These are phyloP conservation scores for Colletotrichum musicola DNA, from an alignment of 2,329 filamentous ascomycete species.

Conservation along the genomic window DNA sequence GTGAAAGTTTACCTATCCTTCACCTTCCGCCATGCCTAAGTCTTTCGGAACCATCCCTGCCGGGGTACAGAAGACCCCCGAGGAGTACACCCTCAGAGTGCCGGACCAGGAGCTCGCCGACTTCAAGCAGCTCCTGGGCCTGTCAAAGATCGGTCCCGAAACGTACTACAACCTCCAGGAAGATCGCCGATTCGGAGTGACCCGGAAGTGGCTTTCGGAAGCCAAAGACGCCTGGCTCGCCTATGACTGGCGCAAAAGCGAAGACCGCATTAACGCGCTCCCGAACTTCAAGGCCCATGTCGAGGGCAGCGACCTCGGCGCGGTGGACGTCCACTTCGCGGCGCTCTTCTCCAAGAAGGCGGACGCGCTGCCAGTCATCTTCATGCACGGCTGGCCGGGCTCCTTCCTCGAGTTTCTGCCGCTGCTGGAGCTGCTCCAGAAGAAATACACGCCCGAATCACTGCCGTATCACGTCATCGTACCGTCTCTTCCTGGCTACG, in stretches of 20 bases:
- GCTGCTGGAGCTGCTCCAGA: constrained; percentile 58
- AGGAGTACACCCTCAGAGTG: constrained; percentile 55
- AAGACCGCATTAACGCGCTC: constrained; percentile 58
- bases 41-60: constrained; percentile 18
- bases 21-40: constrained; percentile 10
- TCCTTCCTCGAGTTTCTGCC: constrained; percentile 68
- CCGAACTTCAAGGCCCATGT: constrained; percentile 60
- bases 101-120: constrained; percentile 58
- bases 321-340: constrained; percentile 63
- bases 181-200: constrained; percentile 58
- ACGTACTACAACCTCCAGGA: constrained; percentile 62
- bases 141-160: constrained; percentile 61
- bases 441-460: constrained; percentile 61
- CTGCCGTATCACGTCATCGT: constrained; percentile 70
- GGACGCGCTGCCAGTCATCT: constrained; percentile 62
- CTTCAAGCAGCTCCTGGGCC: constrained; percentile 59
- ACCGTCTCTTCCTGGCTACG: constrained; percentile 67
- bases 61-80: constrained; percentile 16
- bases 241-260: constrained; percentile 60
- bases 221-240: constrained; percentile 58
- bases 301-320: constrained; percentile 49
- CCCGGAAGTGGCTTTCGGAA: constrained; percentile 57
- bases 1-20: no score
- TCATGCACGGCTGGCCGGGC: constrained; percentile 69
- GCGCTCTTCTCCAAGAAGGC: constrained; percentile 65